phyloP scores from a whole-genome alignment of 306 rosid species.

The Clitoria ternatea region DNA sequence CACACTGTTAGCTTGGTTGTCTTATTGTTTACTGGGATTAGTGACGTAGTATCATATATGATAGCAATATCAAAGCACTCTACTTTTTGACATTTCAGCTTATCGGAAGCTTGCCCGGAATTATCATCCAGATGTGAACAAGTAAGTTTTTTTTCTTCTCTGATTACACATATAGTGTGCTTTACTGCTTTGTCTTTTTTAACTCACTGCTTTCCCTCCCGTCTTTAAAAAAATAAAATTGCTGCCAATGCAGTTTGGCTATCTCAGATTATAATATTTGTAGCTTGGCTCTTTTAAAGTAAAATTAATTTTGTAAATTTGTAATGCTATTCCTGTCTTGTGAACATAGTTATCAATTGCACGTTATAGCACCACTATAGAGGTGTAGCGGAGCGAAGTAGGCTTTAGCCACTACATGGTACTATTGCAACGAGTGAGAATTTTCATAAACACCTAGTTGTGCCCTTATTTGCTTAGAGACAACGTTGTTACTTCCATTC shows the following conservation, averaged over 20 bases:
- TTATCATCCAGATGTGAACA: conserved; percentile 94
- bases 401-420: too few species aligned
- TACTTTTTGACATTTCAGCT: conserved; percentile 50
- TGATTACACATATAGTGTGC: neutral
- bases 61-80: conserved; percentile 4
- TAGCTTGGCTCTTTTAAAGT: neutral
- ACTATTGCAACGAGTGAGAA: too few species aligned
- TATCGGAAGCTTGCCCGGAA: conserved; percentile 93
- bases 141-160: conserved; percentile 46
- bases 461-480: too few species aligned
- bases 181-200: neutral
- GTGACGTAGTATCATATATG: neutral
- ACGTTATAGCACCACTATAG: too few species aligned
- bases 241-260: neutral
- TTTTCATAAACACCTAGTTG: too few species aligned
- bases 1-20: neutral
- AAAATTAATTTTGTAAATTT: neutral
- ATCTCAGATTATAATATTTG: neutral
- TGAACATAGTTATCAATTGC: too few species aligned
- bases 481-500: too few species aligned
- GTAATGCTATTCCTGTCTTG: neutral
- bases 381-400: too few species aligned
- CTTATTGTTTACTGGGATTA: neutral
- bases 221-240: neutral
- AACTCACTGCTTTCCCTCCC: neutral